phyloP scores from a whole-genome alignment of 257 asterid genomes.

The Solanum rostratum region DNA sequence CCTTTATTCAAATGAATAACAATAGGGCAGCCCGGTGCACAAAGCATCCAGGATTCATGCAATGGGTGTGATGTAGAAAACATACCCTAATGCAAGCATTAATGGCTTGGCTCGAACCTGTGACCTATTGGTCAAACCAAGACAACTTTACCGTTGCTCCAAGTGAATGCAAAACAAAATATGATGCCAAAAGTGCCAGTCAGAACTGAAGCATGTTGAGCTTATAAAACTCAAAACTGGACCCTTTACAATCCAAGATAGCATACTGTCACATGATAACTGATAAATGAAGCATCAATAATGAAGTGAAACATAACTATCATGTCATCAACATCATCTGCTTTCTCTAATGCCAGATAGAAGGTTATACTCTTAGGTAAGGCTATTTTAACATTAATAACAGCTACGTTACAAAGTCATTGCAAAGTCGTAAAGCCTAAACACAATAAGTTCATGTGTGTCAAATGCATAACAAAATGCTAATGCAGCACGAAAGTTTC shows the following conservation, averaged over 20 bases:
- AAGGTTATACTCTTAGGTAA: neutral
- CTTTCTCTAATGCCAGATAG: neutral
- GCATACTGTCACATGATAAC: neutral
- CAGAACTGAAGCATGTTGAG: neutral
- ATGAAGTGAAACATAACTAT: neutral
- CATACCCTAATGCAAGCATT: neutral
- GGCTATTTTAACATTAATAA: neutral
- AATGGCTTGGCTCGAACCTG: neutral
- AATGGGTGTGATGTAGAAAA: neutral
- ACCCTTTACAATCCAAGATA: neutral
- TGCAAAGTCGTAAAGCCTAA: too few species aligned
- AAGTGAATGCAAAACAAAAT: neutral
- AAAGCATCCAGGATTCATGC: neutral
- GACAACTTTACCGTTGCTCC: neutral
- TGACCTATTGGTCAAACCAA: neutral
- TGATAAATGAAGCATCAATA: neutral
- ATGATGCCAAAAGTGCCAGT: neutral
- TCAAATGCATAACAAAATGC: neutral
- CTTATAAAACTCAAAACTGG: neutral
- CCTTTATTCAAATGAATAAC: neutral
- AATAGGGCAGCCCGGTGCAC: neutral
- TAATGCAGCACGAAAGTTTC: neutral
- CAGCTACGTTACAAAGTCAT: neutral
- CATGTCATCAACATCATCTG: neutral
- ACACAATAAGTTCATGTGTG: neutral